phyloP scores from a whole-genome alignment of 169 alveolate genomes.

The Eimeria sp. region DNA sequence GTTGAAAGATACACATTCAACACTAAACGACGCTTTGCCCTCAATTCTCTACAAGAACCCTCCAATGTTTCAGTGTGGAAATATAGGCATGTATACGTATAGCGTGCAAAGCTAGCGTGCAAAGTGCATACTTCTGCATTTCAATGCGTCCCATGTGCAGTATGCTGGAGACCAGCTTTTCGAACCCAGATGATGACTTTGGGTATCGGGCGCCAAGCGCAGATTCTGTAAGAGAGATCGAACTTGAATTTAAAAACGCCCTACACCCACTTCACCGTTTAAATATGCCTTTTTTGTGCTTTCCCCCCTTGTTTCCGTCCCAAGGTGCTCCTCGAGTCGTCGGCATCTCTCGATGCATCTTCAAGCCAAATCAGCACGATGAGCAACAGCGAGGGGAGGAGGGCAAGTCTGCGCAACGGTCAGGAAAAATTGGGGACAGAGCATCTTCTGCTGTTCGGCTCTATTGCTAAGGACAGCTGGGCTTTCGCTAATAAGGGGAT shows the following conservation, averaged over 20 bases:
- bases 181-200: conserved; percentile 39
- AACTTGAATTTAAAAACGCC: neutral
- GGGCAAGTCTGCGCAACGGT: neutral
- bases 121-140: neutral
- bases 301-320: neutral
- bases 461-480: conserved; percentile 63
- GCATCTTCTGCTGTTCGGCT: conserved; percentile 42
- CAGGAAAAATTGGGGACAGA: conserved; percentile 30
- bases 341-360: conserved; percentile 20
- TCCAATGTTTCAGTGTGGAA: neutral
- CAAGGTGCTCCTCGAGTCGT: conserved; percentile 11
- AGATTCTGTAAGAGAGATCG: conserved; percentile 3
- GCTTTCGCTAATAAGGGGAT: neutral
- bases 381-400: neutral
- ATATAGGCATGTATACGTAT: neutral
- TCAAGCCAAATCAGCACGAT: conserved; percentile 22
- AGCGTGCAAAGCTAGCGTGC: neutral
- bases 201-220: conserved; percentile 31
- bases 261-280: neutral
- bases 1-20: neutral
- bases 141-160: neutral
- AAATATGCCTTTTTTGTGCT: neutral
- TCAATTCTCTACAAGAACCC: neutral
- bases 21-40: neutral
- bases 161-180: conserved; percentile 18